Conservation (phyloP, 257 asterid species). For the Hygrophila difformis region DNA sequence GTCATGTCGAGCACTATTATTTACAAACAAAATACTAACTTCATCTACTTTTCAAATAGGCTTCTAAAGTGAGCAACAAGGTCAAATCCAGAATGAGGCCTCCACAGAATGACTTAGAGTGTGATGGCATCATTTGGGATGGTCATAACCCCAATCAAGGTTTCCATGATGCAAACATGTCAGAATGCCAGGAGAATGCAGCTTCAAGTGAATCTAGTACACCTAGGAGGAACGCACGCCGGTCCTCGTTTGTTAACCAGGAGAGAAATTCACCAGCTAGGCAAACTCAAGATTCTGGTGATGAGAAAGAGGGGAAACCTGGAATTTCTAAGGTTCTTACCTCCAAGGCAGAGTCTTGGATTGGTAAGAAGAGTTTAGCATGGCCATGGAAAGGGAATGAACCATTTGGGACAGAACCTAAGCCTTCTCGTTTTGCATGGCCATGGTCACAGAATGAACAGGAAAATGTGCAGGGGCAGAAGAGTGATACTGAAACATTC, state of each 20-base stretch:
- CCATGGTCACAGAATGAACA: slow-evolving; percentile 65
- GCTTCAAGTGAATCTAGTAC: slow-evolving; percentile 86
- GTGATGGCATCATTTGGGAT: slow-evolving; percentile 65
- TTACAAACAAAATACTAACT: slow-evolving; percentile 23
- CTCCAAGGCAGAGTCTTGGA: slow-evolving; percentile 88
- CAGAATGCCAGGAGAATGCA: slow-evolving; percentile 69
- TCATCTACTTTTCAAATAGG: slow-evolving; percentile 35
- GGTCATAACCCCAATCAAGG: slow-evolving; percentile 59
- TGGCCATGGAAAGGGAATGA: slow-evolving; percentile 92
- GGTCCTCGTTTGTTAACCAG: slow-evolving; percentile 47
- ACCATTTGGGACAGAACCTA: slow-evolving; percentile 51
- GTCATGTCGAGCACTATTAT: neutral
- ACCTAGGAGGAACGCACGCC: slow-evolving; percentile 64
- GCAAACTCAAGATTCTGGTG: slow-evolving; percentile 53
- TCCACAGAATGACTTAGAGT: slow-evolving; percentile 36
- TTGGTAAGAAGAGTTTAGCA: slow-evolving; percentile 43
- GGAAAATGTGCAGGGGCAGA: slow-evolving; percentile 45
- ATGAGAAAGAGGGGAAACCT: slow-evolving; percentile 62
- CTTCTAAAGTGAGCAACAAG: slow-evolving; percentile 80
- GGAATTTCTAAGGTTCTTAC: slow-evolving; percentile 61
- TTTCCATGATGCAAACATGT: slow-evolving; percentile 29
- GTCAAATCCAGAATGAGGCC: slow-evolving; percentile 71
- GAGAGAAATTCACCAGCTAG: slow-evolving; percentile 36
- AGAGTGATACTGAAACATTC: slow-evolving; percentile 23
- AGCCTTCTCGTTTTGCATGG: slow-evolving; percentile 53